Base-by-base conservation (phyloP, 2,329 filamentous ascomycete genomes). In the Arthrobotrys iridis region DNA sequence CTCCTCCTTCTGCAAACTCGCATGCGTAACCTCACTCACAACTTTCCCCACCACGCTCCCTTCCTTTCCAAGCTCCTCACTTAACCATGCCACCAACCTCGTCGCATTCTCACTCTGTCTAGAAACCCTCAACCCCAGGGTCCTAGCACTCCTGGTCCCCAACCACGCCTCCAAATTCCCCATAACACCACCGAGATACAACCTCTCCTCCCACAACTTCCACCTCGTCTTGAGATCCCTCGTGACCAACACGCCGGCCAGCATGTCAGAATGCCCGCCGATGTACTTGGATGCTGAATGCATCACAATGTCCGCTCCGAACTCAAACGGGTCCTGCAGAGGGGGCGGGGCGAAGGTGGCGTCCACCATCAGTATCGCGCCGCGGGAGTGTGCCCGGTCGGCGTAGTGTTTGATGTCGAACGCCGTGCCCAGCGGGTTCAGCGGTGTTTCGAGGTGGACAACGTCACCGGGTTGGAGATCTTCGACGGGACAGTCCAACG, bases 221-320 rank as follows among this genome's bases (percentile, higher is more conserved):
- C 81, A 78, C 40, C 82, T 82, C 37, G 11, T 28, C 46, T 65
- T 41, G 26, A 68, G 10, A 37, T 82, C 82, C 13, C 24, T 40
- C 43, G 59, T 66, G 6, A 59, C 71, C 26, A 99, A 83, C 15
- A 96, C 90, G 20, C 95, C 95, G 80, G 92, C 96, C 4, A 98
- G 87, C 86, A 98, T 86, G 83, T 99, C 95, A 78, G 90, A 94
- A 83, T 99, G 95, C 0, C 95, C 95, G 18, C 95, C 95, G 78
- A 99, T 88, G 83, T 98, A 99, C 85, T 98, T 99, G 15, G 93
- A 97, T 2, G 93, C 95, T 59, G 88, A 91, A 83, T 99, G 95
- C 92, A 98, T 91, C 33, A 97, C 88, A 0, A 93, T 83, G 82
- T 98, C 94, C 26, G 91, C 93, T 50, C 93, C 94, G 81, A 87